Evolutionary conservation across 805 yeast species (phyloP), one percentile per base, ranked within the genome.

Genomic region (Barnettozyma sp.): DNA sequence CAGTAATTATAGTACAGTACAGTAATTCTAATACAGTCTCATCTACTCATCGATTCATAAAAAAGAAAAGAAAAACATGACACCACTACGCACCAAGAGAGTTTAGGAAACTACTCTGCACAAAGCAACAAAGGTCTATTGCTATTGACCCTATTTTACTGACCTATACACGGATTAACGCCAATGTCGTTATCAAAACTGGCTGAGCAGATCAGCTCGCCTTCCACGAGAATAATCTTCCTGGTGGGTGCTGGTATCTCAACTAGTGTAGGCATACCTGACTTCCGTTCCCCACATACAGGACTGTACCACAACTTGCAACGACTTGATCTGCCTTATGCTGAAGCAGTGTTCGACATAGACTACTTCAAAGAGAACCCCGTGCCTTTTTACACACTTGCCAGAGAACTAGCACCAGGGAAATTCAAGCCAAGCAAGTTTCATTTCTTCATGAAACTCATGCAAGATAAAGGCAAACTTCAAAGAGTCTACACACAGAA

Each of bases 301-400:
- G 94, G 94, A 0, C 68, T 90, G 6, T 90, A 90, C 51, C 74
- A 87, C 44, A 90, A 90, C 54, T 63, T 90, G 34, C 68, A 80
- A 15, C 68, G 75, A 44, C 65, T 88, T 25, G 69, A 83, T 23
- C 63, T 90, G 33, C 97, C 97, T 6, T 87, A 75, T 55, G 92
- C 97, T 1, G 98, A 90, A 54, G 97, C 97, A 0, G 96, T 90
- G 2, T 90, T 90, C 55, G 97, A 88, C 53, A 79, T 90, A 27
- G 88, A 79, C 14, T 90, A 73, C 55, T 85, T 86, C 58, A 62
- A 69, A 30, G 66, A 81, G 38, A 71, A 73, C 35, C 97, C 97
- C 0, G 68, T 73, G 41, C 92, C 97, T 0, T 90, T 90, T 53
- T 87, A 83, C 52, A 74, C 82, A 0, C 64, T 90, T 35, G 94